A percentile compares a stretch with the other conserved stretches of the same genome.
phyloP scores from a whole-genome alignment of 768 basidiomycete genomes.

The Mycena indigotica region DNA sequence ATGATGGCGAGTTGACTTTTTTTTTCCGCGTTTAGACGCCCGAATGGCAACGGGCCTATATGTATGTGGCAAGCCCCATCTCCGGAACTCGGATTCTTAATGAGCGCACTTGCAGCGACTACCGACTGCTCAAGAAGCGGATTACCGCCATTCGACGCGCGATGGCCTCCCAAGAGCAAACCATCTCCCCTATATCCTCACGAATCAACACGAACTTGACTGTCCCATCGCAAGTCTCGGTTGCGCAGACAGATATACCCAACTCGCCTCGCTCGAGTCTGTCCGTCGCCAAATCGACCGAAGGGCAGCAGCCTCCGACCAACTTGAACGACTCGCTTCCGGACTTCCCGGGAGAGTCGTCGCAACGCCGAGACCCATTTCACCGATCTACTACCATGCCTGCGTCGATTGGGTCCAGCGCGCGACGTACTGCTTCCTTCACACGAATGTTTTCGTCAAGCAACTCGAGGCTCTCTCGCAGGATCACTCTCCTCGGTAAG shows the following conservation, averaged over 20 bases:
- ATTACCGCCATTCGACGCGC: conserved; percentile 55
- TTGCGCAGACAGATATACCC: conserved; percentile 8
- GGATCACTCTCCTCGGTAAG: conserved; percentile 12
- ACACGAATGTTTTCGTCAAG: conserved; percentile 15
- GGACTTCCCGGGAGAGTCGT: background rate
- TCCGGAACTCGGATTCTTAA: conserved; percentile 1
- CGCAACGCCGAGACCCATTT: background rate
- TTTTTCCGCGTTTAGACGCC: conserved; percentile 52
- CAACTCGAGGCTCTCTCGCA: background rate
- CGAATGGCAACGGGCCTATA: conserved; percentile 75
- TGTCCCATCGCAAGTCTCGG: conserved; percentile 16
- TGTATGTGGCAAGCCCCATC: conserved; percentile 40
- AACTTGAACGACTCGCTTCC: background rate
- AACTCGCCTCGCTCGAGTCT: conserved; percentile 4
- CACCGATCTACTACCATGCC: background rate
- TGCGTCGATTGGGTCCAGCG: background rate
- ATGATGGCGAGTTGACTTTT: background rate
- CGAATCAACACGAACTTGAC: conserved; percentile 25
- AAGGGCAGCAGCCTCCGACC: background rate
- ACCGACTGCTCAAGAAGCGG: conserved; percentile 67
- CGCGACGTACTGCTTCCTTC: conserved; percentile 13
- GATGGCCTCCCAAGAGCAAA: conserved; percentile 34
- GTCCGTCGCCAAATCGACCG: background rate
- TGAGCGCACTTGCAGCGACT: conserved; percentile 52
- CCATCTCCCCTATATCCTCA: conserved; percentile 21